Percentiles rank a stretch among this genome's conserved stretches.
phyloP scores from a whole-genome alignment of 164 flowering plant species.

The Chimonanthus salicifolius region DNA sequence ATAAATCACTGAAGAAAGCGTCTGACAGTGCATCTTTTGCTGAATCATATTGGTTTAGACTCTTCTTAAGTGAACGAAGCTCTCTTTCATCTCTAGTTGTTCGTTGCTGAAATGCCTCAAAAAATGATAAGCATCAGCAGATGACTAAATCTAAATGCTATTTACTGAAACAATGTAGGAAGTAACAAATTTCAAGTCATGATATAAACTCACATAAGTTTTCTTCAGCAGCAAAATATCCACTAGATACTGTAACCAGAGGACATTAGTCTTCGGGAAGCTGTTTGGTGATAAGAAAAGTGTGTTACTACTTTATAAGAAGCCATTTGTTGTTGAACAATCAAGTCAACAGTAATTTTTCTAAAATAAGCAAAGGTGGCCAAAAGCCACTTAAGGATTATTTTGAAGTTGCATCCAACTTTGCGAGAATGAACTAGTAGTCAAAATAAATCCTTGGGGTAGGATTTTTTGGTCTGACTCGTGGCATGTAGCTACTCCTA shows the following conservation, averaged over 20 bases:
- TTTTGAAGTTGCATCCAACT: neutral
- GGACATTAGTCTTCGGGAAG: slow-evolving; percentile 82
- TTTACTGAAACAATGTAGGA: neutral
- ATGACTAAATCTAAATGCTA: neutral
- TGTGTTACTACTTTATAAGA: neutral
- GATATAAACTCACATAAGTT: slow-evolving; percentile 69
- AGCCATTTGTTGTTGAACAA: neutral
- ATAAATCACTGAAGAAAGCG: slow-evolving; percentile 58
- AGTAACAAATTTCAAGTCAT: neutral
- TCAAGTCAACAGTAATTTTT: neutral
- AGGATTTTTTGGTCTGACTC: too few species aligned
- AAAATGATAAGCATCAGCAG: neutral
- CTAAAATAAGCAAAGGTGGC: neutral
- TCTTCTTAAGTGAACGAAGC: slow-evolving; percentile 75
- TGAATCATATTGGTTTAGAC: slow-evolving; percentile 50
- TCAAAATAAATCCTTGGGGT: too few species aligned
- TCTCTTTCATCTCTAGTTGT: slow-evolving; percentile 67
- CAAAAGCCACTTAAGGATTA: neutral
- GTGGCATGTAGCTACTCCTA: too few species aligned
- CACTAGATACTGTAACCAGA: slow-evolving; percentile 87
- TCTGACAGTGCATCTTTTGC: slow-evolving; percentile 72
- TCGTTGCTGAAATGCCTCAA: slow-evolving; percentile 43
- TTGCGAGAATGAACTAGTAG: neutral
- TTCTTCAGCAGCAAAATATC: slow-evolving; percentile 80
- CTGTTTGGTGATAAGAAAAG: slow-evolving; percentile 33